Evolutionary conservation across 768 basidiomycete species (phyloP).

Genomic region (Tricholoma hemisulphureum): DNA sequence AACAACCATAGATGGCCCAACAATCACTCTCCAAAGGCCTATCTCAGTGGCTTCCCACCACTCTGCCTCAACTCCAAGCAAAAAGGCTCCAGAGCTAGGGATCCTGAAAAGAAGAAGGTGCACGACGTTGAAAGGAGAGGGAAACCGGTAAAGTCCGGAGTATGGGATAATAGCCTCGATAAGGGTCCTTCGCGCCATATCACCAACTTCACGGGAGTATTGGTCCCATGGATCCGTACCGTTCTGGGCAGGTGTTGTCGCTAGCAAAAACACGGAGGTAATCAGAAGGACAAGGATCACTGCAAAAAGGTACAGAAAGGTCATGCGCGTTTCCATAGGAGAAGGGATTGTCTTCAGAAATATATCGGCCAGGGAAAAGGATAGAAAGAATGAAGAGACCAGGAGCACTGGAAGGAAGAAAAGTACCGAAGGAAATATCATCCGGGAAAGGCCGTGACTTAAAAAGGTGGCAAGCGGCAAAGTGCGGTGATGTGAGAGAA

Average conservation of each 20-base stretch:
- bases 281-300: conserved; percentile 32
- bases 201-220: conserved; percentile 43
- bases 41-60: conserved; percentile 24
- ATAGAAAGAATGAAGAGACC: conserved; percentile 43
- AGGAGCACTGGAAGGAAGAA: conserved; percentile 53
- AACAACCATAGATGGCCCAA: conserved; percentile 39
- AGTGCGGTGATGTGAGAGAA: conserved; percentile 36
- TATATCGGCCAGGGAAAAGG: conserved; percentile 44
- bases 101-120: conserved; percentile 23
- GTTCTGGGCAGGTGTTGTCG: conserved; percentile 17
- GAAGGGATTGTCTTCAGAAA: conserved; percentile 28
- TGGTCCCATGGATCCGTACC: conserved; percentile 43
- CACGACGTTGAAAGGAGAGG: conserved; percentile 52
- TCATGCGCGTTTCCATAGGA: conserved; percentile 48
- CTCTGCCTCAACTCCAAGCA: conserved; percentile 18
- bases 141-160: conserved; percentile 40
- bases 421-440: conserved; percentile 38
- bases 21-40: conserved; percentile 41
- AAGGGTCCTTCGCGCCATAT: conserved; percentile 43
- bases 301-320: conserved; percentile 39
- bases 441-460: conserved; percentile 32
- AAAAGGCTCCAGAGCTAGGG: conserved; percentile 14
- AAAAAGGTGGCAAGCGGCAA: conserved; percentile 49
- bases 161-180: conserved; percentile 36
- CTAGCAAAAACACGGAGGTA: conserved; percentile 32